phyloP scores from a whole-genome alignment of 352 stramenopile genomes.

The Pelagophyceae sp. region DNA sequence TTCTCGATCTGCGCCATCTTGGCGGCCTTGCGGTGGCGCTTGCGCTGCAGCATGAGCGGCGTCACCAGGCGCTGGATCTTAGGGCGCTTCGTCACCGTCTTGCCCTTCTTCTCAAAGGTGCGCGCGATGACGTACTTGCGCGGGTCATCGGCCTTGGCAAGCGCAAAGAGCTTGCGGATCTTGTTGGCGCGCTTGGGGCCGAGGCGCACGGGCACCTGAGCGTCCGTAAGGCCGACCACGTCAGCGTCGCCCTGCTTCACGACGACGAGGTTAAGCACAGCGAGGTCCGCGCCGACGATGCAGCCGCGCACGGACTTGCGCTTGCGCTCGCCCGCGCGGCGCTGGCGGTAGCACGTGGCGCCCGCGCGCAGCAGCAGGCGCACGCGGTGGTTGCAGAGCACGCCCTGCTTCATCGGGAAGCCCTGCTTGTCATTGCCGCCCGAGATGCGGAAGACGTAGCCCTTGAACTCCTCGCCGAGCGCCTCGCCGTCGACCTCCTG shows the following conservation, averaged over 20 bases:
- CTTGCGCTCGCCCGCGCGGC: slow-evolving; percentile 84
- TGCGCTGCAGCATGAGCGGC: slow-evolving; percentile 85
- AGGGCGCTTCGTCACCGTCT: slow-evolving; percentile 92
- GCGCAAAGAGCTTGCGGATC: slow-evolving; percentile 99
- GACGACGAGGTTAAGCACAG: slow-evolving; percentile 98
- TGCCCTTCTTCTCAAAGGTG: slow-evolving; percentile 97
- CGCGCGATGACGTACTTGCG: slow-evolving; percentile 97
- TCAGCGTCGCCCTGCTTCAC: slow-evolving; percentile 91
- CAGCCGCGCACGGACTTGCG: slow-evolving; percentile 98
- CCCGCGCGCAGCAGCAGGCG: slow-evolving; percentile 95
- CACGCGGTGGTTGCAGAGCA: slow-evolving; percentile 95
- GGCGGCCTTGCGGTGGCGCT: slow-evolving; percentile 47
- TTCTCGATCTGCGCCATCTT: slow-evolving; percentile 51
- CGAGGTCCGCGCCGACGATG: slow-evolving; percentile 97
- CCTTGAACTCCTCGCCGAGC: slow-evolving; percentile 98
- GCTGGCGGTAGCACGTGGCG: slow-evolving; percentile 88
- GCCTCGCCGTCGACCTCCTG: slow-evolving; percentile 96
- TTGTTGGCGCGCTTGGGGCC: slow-evolving; percentile 99
- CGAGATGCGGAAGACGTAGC: slow-evolving; percentile 96
- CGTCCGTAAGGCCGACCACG: slow-evolving; percentile 92
- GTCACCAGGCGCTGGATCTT: slow-evolving; percentile 99
- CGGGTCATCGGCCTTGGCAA: slow-evolving; percentile 98
- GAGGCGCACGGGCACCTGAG: slow-evolving; percentile 84
- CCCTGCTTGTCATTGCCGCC: slow-evolving; percentile 99
- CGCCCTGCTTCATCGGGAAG: slow-evolving; percentile 99